phyloP scores from a whole-genome alignment of 179 eudicot species.

The Beta lomatogona region DNA sequence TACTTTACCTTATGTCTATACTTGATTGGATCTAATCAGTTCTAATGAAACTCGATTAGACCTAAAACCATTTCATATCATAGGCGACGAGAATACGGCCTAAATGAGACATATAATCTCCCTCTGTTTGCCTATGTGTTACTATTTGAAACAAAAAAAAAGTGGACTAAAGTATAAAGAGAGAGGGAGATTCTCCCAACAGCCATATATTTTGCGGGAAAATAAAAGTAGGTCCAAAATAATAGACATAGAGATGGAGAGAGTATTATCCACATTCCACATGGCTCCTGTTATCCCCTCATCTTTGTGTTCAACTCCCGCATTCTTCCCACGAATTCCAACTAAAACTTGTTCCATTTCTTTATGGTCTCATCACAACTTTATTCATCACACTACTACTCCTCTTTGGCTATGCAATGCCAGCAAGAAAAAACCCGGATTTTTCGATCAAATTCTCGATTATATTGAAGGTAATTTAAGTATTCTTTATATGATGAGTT shows the following conservation, averaged over 20 bases:
- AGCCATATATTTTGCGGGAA: not conserved
- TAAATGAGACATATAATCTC: too few species aligned
- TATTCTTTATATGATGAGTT: too few species aligned
- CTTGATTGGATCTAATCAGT: too few species aligned
- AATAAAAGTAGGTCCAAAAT: not conserved
- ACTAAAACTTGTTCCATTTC: not conserved
- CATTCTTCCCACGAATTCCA: slow-evolving; percentile 19
- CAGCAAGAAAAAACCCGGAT: slow-evolving; percentile 55
- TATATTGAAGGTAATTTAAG: slow-evolving; percentile 75
- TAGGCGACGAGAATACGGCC: too few species aligned
- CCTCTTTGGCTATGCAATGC: slow-evolving; percentile 35
- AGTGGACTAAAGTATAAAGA: not conserved
- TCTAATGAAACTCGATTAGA: too few species aligned
- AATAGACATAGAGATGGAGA: not conserved
- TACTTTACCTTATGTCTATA: too few species aligned
- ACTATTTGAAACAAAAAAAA: not conserved
- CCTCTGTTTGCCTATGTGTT: not conserved
- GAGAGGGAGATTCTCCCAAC: not conserved
- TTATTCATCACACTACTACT: not conserved
- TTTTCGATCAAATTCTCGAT: slow-evolving; percentile 85
- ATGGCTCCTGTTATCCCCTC: slow-evolving; percentile 40
- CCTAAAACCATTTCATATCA: too few species aligned
- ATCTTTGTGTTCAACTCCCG: slow-evolving; percentile 22
- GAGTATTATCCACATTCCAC: slow-evolving; percentile 12
- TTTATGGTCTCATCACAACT: not conserved